Percentiles rank a stretch among this genome's conserved stretches.
These are phyloP conservation scores for Davidsoniella virescens DNA, from an alignment of 2,329 filamentous ascomycete genomes.

Conservation along the genomic window DNA sequence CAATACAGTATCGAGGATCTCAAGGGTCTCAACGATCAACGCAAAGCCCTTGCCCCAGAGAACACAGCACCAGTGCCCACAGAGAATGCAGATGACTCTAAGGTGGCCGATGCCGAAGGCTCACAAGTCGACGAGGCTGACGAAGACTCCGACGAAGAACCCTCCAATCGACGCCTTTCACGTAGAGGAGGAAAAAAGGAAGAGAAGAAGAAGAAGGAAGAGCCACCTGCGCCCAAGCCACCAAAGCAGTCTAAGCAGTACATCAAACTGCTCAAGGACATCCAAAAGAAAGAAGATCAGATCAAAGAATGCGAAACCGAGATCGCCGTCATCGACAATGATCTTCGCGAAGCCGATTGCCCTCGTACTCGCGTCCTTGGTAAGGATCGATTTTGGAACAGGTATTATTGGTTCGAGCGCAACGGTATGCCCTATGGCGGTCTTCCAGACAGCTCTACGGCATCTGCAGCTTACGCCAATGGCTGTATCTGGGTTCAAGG, in stretches of 20 bases:
- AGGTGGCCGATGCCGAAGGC: conserved; percentile 49
- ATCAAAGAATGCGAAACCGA: conserved; percentile 72
- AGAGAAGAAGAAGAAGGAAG: conserved; percentile 55
- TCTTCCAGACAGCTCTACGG: conserved; percentile 74
- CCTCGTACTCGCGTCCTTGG: conserved; percentile 78
- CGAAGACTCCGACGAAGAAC: conserved; percentile 56
- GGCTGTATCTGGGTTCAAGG: conserved; percentile 94
- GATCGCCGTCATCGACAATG: conserved; percentile 74
- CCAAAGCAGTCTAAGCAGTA: conserved; percentile 78
- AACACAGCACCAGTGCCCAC: conserved; percentile 50
- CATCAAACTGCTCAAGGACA: conserved; percentile 71
- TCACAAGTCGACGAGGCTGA: conserved; percentile 28
- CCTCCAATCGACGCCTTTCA: conserved; percentile 21
- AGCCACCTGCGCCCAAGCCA: conserved; percentile 46
- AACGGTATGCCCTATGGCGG: conserved; percentile 96
- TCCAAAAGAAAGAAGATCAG: conserved; percentile 68
- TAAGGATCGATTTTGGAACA: conserved; percentile 93
- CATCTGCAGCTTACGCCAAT: conserved; percentile 76
- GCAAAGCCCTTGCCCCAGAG: conserved; percentile 57
- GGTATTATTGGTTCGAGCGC: conserved; percentile 98
- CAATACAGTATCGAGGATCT: conserved; percentile 49
- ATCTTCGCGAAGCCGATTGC: conserved; percentile 85
- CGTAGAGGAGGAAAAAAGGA: conserved; percentile 20
- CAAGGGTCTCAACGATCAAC: conserved; percentile 52
- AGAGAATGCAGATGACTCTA: conserved; percentile 38